Base-by-base conservation (phyloP, 78 protist species). In the Goniomonas avonlea region DNA sequence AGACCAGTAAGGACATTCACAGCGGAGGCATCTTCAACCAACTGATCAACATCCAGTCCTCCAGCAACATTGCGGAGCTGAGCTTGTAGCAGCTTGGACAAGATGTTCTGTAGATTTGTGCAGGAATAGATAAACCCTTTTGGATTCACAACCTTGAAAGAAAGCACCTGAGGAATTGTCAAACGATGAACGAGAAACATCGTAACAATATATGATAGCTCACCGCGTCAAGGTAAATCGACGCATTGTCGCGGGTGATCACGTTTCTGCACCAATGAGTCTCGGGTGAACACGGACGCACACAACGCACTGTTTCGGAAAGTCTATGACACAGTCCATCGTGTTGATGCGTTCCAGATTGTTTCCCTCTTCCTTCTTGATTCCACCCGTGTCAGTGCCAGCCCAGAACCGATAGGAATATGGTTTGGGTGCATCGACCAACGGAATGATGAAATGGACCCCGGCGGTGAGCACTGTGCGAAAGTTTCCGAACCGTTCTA, bases 11-110 rank as follows among this genome's bases (percentile, higher is more conserved):
- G 58, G 32, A 43, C 15, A 25, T 17, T 66, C 58, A 66, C 7
- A 25, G 73, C 7, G 45, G 73, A 20, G 27, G 73, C 15, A n/a
- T 66, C 73, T 25, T 66, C 73, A 15, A 66, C 27, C 58, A 66
- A 4, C 48, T 66, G 73, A 17, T 66, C 73, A 17, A 66, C 17
- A 15, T 39, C 45, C 29, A 66, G 7, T 18, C 31, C 5, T 5
- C 34, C 73, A 11, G 73, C 73, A 7, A 66, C 48, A 17, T 66
- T 66, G 17, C 73, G 73, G 27, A 66, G 58, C 15, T 43, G 48
- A 4, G 73, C 73, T 66, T 66, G 73, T 11, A 66, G 73, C 58
- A 66, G 45, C 29, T 17, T 7, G 45, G 37, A 20, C 8, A 66
- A 37, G 27, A 66, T 39, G 27, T 5, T 18, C 7, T 20, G 73